Evolutionary conservation across 805 yeast species (phyloP).

Genomic region (Saccharomyces mikatae): DNA sequence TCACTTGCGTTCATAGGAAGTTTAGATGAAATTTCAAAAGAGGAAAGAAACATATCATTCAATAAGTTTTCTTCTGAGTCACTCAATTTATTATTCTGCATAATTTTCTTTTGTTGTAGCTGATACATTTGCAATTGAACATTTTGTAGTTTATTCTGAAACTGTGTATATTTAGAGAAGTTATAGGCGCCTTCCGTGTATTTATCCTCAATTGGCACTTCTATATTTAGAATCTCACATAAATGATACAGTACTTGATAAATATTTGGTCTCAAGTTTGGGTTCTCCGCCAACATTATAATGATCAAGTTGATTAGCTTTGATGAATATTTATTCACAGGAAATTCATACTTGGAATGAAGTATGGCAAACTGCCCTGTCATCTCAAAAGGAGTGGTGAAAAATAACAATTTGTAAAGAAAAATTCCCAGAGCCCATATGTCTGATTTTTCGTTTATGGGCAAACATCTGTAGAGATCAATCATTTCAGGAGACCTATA

Average conservation of each 20-base stretch:
- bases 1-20: constrained; percentile 19
- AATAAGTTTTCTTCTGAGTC: constrained; percentile 10
- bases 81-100: constrained; percentile 8
- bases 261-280: constrained; percentile 74
- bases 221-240: constrained; percentile 50
- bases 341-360: constrained; percentile 76
- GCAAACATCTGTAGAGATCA: constrained; percentile 71
- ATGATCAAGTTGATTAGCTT: constrained; percentile 67
- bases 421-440: constrained; percentile 96
- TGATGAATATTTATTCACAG: constrained; percentile 63
- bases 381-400: constrained; percentile 86
- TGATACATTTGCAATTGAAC: constrained; percentile 23
- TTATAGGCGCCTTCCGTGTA: constrained; percentile 45
- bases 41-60: constrained; percentile 20
- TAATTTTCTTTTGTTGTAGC: constrained; percentile 20
- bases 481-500: constrained; percentile 95
- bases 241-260: constrained; percentile 67
- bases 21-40: constrained; percentile 26
- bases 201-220: constrained; percentile 40
- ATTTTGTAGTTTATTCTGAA: constrained; percentile 33
- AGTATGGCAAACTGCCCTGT: constrained; percentile 80
- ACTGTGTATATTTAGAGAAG: constrained; percentile 46
- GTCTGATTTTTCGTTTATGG: constrained; percentile 87
- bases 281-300: constrained; percentile 76
- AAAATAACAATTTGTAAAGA: constrained; percentile 81